Percentiles rank a stretch among this genome's conserved stretches.
phyloP scores from a whole-genome alignment of 225 moss, liverwort and hornwort species.

The Polytrichum commune region DNA sequence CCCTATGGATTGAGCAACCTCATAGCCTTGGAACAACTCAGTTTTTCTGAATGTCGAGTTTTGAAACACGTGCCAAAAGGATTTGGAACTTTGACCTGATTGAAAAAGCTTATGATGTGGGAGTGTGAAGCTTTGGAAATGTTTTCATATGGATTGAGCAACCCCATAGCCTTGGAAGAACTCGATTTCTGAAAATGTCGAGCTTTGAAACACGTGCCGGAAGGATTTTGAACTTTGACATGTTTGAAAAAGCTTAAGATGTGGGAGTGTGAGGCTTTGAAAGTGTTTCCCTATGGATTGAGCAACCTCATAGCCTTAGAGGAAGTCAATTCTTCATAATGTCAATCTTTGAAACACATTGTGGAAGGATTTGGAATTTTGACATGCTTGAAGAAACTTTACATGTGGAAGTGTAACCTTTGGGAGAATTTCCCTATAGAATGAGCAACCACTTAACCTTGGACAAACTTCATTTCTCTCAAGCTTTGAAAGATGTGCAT shows the following conservation, averaged over 20 bases:
- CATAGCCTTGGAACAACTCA: background rate
- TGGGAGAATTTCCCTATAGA: background rate
- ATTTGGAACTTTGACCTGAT: background rate
- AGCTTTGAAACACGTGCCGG: background rate
- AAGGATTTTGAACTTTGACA: background rate
- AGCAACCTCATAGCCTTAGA: constrained; percentile 8
- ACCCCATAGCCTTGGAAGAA: background rate
- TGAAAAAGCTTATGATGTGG: background rate
- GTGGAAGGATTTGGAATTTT: background rate
- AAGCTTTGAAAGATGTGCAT: no score
- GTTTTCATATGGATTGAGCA: background rate
- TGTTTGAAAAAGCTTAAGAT: background rate
- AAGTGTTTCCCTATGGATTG: background rate
- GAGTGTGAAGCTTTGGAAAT: background rate
- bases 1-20: background rate
- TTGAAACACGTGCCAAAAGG: background rate
- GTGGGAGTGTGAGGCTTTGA: background rate
- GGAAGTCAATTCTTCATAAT: background rate
- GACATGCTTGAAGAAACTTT: background rate
- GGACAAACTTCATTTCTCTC: background rate
- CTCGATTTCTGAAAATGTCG: background rate
- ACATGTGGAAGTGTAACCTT: background rate
- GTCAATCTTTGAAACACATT: background rate
- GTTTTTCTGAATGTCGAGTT: background rate
- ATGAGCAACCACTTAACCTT: background rate